These are phyloP conservation scores for Suhomyces guaymorum DNA, from an alignment of 1,139 yeast genomes.

Conservation along the genomic window DNA sequence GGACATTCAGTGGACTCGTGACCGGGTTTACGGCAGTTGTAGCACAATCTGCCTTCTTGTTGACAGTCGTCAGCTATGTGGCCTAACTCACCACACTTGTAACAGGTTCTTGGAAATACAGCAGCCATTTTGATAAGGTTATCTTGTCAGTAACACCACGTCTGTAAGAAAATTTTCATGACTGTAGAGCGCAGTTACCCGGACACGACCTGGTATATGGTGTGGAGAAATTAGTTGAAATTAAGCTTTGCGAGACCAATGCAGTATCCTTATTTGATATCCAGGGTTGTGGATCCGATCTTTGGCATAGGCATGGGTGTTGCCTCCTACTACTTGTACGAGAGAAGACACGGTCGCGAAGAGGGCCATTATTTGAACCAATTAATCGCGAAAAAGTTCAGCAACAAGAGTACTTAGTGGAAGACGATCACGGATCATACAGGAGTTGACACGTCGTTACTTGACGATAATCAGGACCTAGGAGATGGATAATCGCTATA, in stretches of 20 bases:
- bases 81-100: conserved; percentile 91
- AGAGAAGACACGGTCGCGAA: conserved; percentile 52
- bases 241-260: conserved; percentile 13
- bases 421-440: too few species aligned
- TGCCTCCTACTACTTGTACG: conserved; percentile 61
- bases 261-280: conserved; percentile 43
- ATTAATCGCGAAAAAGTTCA: conserved; percentile 36
- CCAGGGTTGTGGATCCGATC: conserved; percentile 53
- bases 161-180: conserved; percentile 14
- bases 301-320: conserved; percentile 61
- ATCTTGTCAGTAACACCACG: too few species aligned
- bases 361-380: conserved; percentile 61
- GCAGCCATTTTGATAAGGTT: conserved; percentile 47
- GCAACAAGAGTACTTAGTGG: conserved; percentile 3
- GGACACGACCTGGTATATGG: conserved; percentile 6
- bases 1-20: conserved; percentile 89
- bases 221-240: not conserved
- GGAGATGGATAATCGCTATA: too few species aligned
- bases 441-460: too few species aligned
- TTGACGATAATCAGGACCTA: not conserved
- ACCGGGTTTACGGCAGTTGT: conserved; percentile 90
- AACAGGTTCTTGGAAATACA: conserved; percentile 81
- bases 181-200: conserved; percentile 14
- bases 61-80: conserved; percentile 88
- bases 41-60: conserved; percentile 81